Evolutionary conservation across 139 green algal species (phyloP).

Genomic region (Picochlorum sp.): DNA sequence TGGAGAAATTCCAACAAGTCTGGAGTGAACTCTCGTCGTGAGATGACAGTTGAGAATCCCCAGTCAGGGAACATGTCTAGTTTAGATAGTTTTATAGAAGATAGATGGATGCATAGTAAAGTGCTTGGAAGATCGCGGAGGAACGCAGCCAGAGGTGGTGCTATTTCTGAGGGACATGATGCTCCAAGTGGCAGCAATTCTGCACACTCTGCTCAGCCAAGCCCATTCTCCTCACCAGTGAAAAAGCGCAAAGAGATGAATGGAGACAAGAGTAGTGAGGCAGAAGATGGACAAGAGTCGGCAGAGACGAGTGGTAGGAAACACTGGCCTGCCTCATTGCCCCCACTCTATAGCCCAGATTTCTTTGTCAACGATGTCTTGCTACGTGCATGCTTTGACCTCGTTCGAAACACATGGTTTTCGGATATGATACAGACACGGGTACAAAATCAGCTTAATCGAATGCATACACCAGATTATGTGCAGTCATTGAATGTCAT

Average conservation of each 20-base stretch:
- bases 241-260: background rate
- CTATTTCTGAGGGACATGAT: background rate
- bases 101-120: conserved; percentile 7
- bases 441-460: conserved; percentile 36
- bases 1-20: background rate
- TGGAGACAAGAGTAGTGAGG: background rate
- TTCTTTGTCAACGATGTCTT: conserved; percentile 36
- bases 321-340: background rate
- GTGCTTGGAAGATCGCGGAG: background rate
- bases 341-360: conserved; percentile 20
- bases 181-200: background rate
- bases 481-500: conserved; percentile 33
- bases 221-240: background rate
- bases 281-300: no score
- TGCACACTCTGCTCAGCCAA: background rate
- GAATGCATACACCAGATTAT: conserved; percentile 37
- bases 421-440: conserved; percentile 10
- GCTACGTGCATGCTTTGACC: conserved; percentile 35
- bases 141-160: background rate
- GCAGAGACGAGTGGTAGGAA: background rate
- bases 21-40: background rate
- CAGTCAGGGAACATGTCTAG: background rate
- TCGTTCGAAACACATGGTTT: conserved; percentile 33
- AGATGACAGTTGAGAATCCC: background rate
- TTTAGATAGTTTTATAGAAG: conserved; percentile 16